Percentiles rank a stretch among this genome's conserved stretches.
Evolutionary conservation across 306 rosid genomes (phyloP).

Genomic region (Glycyrrhiza uralensis): DNA sequence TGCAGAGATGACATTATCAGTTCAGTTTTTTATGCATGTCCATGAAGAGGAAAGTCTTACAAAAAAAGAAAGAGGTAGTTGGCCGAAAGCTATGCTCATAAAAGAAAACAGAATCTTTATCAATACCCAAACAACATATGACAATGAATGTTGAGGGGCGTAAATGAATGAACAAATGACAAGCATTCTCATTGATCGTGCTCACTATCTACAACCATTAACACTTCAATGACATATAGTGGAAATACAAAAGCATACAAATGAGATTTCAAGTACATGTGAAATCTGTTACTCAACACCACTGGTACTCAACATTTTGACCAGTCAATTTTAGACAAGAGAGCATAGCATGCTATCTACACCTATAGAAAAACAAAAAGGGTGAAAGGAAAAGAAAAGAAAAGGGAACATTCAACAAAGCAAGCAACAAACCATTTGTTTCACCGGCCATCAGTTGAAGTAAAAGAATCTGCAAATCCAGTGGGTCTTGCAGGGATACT

Average conservation of each 20-base stretch:
- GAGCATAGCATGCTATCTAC: slow-evolving; percentile 51
- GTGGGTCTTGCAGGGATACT: slow-evolving; percentile 95
- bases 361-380: slow-evolving; percentile 28
- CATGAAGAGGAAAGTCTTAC: background rate
- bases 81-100: background rate
- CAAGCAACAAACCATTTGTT: slow-evolving; percentile 36
- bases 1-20: background rate
- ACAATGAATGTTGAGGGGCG: background rate
- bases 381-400: background rate
- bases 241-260: slow-evolving; percentile 38
- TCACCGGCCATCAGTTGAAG: slow-evolving; percentile 94
- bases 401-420: slow-evolving; percentile 16
- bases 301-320: slow-evolving; percentile 26
- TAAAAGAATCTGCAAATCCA: slow-evolving; percentile 94
- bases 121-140: slow-evolving; percentile 6
- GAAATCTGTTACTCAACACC: slow-evolving; percentile 43
- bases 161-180: slow-evolving; percentile 37
- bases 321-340: slow-evolving; percentile 33
- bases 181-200: slow-evolving; percentile 41
- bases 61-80: background rate
- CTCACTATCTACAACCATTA: slow-evolving; percentile 51
- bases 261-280: slow-evolving; percentile 34
- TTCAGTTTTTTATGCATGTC: background rate
- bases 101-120: background rate
- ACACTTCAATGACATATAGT: slow-evolving; percentile 30